phyloP scores from a whole-genome alignment of 2,329 filamentous ascomycete species.

The Macrophomina pseudophaseolina region DNA sequence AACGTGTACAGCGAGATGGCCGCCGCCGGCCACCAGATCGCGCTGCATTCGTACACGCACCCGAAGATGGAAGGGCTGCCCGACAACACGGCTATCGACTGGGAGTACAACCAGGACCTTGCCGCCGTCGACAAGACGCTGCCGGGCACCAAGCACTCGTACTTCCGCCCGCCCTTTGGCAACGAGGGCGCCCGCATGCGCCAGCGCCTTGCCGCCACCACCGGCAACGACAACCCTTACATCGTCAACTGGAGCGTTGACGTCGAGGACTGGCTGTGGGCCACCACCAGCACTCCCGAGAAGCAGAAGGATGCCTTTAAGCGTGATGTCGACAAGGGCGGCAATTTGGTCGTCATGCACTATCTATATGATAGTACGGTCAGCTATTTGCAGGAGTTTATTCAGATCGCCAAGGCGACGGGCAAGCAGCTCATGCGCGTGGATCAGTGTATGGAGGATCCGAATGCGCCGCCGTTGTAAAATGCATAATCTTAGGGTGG shows the following conservation, averaged over 20 bases:
- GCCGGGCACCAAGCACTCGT: constrained; percentile 47
- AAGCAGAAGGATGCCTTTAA: constrained; percentile 71
- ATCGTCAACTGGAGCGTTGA: constrained; percentile 73
- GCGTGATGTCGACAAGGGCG: constrained; percentile 66
- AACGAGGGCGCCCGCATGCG: constrained; percentile 71
- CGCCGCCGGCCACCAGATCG: constrained; percentile 68
- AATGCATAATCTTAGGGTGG: neutral
- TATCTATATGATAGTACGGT: constrained; percentile 71
- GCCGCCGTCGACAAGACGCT: constrained; percentile 50
- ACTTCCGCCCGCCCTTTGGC: constrained; percentile 74
- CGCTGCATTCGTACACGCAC: constrained; percentile 71
- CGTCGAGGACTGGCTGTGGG: constrained; percentile 74
- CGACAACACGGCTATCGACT: constrained; percentile 61
- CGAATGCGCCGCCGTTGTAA: constrained; percentile 56
- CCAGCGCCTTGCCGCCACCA: constrained; percentile 60
- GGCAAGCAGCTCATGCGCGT: constrained; percentile 70
- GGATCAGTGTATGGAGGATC: constrained; percentile 70
- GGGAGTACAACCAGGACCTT: constrained; percentile 66
- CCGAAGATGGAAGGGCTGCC: constrained; percentile 68
- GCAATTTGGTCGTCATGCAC: constrained; percentile 71
- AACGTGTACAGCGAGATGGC: constrained; percentile 69
- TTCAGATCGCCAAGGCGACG: constrained; percentile 65
- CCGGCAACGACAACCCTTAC: constrained; percentile 54
- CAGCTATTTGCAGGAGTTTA: constrained; percentile 67
- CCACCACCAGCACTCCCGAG: constrained; percentile 64